Percentiles rank a stretch among this genome's conserved stretches.
Conservation (phyloP, 306 rosid genomes). For the Cicer cuneatum region DNA sequence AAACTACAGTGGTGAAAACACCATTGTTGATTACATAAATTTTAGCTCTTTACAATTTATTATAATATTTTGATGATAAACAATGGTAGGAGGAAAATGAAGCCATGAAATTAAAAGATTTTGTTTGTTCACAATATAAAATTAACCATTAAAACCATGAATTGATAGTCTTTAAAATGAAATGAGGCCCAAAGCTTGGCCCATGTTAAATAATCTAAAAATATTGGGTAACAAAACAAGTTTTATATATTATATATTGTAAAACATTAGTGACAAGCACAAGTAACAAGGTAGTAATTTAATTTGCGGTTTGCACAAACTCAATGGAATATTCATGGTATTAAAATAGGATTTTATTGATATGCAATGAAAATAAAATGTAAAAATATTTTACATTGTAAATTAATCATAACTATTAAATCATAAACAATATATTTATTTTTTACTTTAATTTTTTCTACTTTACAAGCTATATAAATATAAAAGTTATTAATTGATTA, state of each 20-base stretch:
- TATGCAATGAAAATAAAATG: too few species aligned
- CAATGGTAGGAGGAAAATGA: slow-evolving; percentile 32
- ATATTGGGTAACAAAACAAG: slow-evolving; percentile 63
- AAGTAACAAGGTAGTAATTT: too few species aligned
- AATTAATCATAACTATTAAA: too few species aligned
- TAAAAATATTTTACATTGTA: too few species aligned
- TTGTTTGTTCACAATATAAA: too few species aligned
- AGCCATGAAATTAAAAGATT: slow-evolving; percentile 1
- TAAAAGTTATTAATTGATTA: too few species aligned
- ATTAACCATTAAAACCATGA: background rate
- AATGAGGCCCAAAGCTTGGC: slow-evolving; percentile 39
- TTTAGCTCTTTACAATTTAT: too few species aligned
- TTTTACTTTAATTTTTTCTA: too few species aligned
- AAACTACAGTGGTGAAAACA: background rate
- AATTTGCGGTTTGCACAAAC: slow-evolving; percentile 58
- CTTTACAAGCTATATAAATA: too few species aligned
- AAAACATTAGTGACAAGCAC: too few species aligned
- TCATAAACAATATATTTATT: too few species aligned
- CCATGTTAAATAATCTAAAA: slow-evolving; percentile 67
- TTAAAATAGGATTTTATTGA: background rate
- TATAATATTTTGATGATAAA: background rate
- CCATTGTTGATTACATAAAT: too few species aligned
- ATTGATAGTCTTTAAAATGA: slow-evolving; percentile 36
- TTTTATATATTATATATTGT: slow-evolving; percentile 47
- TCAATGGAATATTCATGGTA: slow-evolving; percentile 52